A percentile compares a stretch with the other conserved stretches of the same genome.
Evolutionary conservation across 78 protist genomes (phyloP).

Genomic region (Trichosphaerium sp.): DNA sequence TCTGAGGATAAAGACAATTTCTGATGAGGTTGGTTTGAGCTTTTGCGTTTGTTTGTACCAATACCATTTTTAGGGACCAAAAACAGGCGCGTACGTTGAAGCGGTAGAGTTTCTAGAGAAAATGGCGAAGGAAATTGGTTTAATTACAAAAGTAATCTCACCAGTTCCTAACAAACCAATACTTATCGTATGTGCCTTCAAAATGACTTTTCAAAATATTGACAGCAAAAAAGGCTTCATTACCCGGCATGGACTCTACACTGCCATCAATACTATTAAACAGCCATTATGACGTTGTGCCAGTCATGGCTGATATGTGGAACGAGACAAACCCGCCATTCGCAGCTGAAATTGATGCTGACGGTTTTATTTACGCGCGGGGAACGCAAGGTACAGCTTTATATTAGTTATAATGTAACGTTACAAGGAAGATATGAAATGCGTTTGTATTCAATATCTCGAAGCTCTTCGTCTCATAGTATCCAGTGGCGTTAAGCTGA

Average conservation of each 20-base stretch:
- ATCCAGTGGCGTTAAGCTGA: background rate
- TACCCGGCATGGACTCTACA: slow-evolving; percentile 52
- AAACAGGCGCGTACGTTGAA: slow-evolving; percentile 27
- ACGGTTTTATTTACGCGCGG: slow-evolving; percentile 57
- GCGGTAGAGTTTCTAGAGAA: slow-evolving; percentile 22
- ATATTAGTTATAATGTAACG: too few relatives aligned
- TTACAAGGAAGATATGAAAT: slow-evolving; percentile 92
- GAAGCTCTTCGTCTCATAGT: slow-evolving; percentile 26
- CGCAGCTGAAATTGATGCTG: slow-evolving; percentile 22
- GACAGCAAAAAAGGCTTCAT: slow-evolving; percentile 13
- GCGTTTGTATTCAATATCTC: slow-evolving; percentile 65
- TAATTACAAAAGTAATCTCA: slow-evolving; percentile 18
- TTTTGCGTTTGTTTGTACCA: too few relatives aligned
- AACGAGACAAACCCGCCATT: slow-evolving; percentile 36
- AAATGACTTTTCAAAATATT: slow-evolving; percentile 45
- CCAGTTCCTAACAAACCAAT: too few relatives aligned
- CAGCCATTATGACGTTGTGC: slow-evolving; percentile 79
- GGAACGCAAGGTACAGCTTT: too few relatives aligned
- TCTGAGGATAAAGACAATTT: slow-evolving; percentile 32
- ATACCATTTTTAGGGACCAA: too few relatives aligned
- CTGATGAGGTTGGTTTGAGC: too few relatives aligned
- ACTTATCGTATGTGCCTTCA: slow-evolving; percentile 3
- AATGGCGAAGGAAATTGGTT: slow-evolving; percentile 28
- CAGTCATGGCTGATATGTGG: slow-evolving; percentile 31
- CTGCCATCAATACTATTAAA: slow-evolving; percentile 55